A percentile compares a stretch with the other conserved stretches of the same genome.
phyloP scores from a whole-genome alignment of 768 basidiomycete species.

The Leccinum subgranulosum region DNA sequence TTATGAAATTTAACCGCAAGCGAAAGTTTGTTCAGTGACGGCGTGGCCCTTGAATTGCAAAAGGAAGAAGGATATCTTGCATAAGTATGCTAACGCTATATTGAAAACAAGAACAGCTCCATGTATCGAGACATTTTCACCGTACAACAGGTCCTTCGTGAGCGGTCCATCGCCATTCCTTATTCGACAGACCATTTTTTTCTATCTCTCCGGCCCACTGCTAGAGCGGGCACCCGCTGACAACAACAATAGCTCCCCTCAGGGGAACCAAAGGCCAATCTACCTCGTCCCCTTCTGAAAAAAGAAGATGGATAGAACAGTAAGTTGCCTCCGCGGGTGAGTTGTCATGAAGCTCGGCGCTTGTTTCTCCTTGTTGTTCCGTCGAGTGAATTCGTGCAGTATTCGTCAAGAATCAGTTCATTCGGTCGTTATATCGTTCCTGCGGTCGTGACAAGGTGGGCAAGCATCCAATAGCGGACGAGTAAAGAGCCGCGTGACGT shows the following conservation, averaged over 20 bases:
- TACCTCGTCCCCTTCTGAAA: constrained; percentile 1
- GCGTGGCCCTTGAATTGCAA: constrained; percentile 11
- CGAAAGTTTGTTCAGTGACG: neutral
- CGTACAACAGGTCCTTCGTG: constrained; percentile 25
- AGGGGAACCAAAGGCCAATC: constrained; percentile 17
- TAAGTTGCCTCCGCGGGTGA: constrained; percentile 16
- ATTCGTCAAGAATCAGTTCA: constrained; percentile 38
- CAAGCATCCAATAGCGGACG: constrained; percentile 16
- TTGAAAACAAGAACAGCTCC: constrained; percentile 22
- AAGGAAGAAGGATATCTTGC: constrained; percentile 8
- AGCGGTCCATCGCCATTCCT: constrained; percentile 25
- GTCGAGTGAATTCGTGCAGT: constrained; percentile 29
- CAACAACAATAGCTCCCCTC: constrained; percentile 23
- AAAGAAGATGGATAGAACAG: constrained; percentile 11
- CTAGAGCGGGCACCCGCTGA: constrained; percentile 29
- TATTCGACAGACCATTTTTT: constrained; percentile 20
- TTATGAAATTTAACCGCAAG: neutral
- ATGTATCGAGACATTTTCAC: constrained; percentile 19
- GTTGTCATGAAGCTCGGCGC: constrained; percentile 18
- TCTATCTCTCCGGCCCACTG: constrained; percentile 29
- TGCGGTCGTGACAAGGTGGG: constrained; percentile 31
- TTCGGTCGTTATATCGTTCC: constrained; percentile 32
- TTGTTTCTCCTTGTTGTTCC: constrained; percentile 25
- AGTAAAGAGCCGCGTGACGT: constrained; percentile 14
- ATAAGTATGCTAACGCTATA: constrained; percentile 15